Evolutionary conservation across 1,139 yeast species (phyloP), one percentile per base, ranked within the genome.

Genomic region (Blastobotrys proliferans): DNA sequence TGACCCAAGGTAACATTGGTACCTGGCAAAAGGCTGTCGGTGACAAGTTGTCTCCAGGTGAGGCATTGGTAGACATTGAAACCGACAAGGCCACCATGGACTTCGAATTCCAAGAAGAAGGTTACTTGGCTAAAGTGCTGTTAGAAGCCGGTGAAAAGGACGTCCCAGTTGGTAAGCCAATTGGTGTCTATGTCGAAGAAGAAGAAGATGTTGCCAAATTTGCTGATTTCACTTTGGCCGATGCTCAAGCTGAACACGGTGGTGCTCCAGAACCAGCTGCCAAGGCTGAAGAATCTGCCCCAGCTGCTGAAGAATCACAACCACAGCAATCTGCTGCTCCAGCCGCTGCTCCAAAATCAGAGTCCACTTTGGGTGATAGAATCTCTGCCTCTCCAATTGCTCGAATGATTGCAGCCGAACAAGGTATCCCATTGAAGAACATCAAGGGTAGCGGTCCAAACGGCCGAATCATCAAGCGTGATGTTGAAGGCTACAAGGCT

Each of bases 11-110:
- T 63, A 83, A 80, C 64, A 73, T 92, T 53, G 92, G 90, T 38
- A 73, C 78, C 48, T 92, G 97, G 97, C 76, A 80, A 61, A 90
- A 88, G 72, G 69, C 77, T 42, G 87, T 81, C 41, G 98, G 98
- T 61, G 97, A 92, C 63, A 69, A 78, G 66, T 77, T 92, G 56
- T 57, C 74, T 21, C 94, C 97, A 22, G 97, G 98, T 66, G 97
- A 90, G 63, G 81, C 94, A 44, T 78, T 92, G 56, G 97, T 96
- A 46, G 98, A 92, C 68, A 83, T 92, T 54, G 98, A 92, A 72
- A 92, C 99, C 54, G 99, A 92, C 67, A 92, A 92, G 74, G 98
- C 99, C 46, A 83, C 90, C 52, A 92, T 92, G 96, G 99, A 94
- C 70, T 92, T 88, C 61, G 99, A 92, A 70, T 92, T 92, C 74